Conservation (phyloP, 192 early-diverging fungal species). For the Chytriomyces hyalinus region DNA sequence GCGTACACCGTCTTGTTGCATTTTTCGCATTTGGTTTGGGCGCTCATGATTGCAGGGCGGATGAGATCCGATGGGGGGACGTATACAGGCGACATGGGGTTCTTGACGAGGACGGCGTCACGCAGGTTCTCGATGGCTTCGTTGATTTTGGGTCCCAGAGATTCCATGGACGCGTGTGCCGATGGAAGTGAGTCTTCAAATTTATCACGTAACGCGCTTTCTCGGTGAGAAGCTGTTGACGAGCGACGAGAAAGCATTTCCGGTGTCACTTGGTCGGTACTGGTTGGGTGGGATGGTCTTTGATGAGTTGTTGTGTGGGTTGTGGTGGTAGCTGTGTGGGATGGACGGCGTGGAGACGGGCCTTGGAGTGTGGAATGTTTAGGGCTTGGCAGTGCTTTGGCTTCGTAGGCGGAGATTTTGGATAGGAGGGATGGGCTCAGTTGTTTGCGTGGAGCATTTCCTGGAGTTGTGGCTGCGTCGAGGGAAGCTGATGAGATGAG, state of each 20-base stretch:
- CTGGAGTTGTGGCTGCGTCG: background rate
- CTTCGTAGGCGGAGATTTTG: background rate
- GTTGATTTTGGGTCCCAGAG: background rate
- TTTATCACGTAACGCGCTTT: constrained; percentile 3
- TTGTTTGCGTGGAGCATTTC: background rate
- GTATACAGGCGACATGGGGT: background rate
- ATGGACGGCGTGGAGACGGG: background rate
- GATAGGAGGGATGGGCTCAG: background rate
- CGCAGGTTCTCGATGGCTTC: constrained; percentile 11
- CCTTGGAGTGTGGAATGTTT: background rate
- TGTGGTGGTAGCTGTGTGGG: background rate
- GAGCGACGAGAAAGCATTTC: background rate
- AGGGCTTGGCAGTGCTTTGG: background rate
- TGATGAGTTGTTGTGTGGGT: background rate
- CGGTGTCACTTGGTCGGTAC: background rate
- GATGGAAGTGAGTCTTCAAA: constrained; percentile 15
- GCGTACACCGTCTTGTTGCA: constrained; percentile 39
- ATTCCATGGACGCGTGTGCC: background rate
- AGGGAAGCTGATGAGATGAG: background rate
- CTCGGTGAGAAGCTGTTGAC: constrained; percentile 8
- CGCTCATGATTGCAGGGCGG: background rate
- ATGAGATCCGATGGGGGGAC: background rate
- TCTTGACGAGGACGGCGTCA: constrained; percentile 3
- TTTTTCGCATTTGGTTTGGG: constrained; percentile 6
- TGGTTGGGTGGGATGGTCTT: background rate